A percentile compares a stretch with the other conserved stretches of the same genome.
These are phyloP conservation scores for Stemphylium vesicarium DNA, from an alignment of 2,329 filamentous ascomycete species.

Conservation along the genomic window DNA sequence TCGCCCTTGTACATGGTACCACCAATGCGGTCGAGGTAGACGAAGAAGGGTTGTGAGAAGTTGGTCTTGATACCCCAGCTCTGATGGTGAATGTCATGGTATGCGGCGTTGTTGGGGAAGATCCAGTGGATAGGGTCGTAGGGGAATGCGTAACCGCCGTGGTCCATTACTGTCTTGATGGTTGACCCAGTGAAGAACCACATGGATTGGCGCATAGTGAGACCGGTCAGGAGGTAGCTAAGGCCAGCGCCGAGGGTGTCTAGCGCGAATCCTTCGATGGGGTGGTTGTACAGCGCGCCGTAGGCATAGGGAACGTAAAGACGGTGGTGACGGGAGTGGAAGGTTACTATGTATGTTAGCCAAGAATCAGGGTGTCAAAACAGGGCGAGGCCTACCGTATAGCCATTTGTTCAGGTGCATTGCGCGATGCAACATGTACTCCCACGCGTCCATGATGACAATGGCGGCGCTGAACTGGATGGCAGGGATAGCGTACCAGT, in stretches of 20 bases:
- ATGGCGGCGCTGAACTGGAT: constrained; percentile 79
- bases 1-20: constrained; percentile 81
- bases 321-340: constrained; percentile 94
- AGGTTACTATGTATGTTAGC: constrained; percentile 65
- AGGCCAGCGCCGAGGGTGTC: constrained; percentile 88
- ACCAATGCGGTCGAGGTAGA: constrained; percentile 86
- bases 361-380: not conserved
- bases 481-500: constrained; percentile 77
- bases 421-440: constrained; percentile 93
- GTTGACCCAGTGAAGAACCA: constrained; percentile 88
- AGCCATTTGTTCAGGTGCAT: constrained; percentile 99
- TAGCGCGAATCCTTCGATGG: constrained; percentile 89
- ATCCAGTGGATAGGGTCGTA: constrained; percentile 93
- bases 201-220: constrained; percentile 87
- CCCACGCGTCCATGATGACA: constrained; percentile 89
- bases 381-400: constrained; percentile 71
- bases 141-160: constrained; percentile 94
- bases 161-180: constrained; percentile 96
- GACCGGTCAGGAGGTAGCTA: constrained; percentile 78
- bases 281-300: constrained; percentile 96
- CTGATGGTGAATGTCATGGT: constrained; percentile 98
- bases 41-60: constrained; percentile 91
- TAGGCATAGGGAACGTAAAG: constrained; percentile 98
- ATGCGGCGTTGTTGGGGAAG: constrained; percentile 92
- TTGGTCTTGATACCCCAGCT: constrained; percentile 99